Evolutionary conservation across 2,329 filamentous ascomycete genomes (phyloP).

Genomic region (Neurospora sp.): DNA sequence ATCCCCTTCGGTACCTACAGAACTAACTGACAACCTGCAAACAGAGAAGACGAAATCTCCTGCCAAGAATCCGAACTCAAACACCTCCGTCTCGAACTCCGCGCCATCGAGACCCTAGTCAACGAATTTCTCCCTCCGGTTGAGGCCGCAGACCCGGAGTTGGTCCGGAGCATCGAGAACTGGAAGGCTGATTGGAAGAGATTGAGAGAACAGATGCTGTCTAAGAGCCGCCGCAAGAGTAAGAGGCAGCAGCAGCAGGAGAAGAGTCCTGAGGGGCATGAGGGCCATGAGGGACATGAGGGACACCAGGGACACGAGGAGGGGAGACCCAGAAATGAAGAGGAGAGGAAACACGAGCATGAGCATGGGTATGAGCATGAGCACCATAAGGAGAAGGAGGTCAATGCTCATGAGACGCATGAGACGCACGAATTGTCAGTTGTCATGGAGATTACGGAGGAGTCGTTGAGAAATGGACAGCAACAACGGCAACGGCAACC

Average conservation of each 20-base stretch:
- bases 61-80: conserved; percentile 51
- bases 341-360: not conserved
- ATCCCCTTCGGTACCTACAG: conserved; percentile 8
- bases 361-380: not conserved
- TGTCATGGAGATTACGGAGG: not conserved
- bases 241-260: not conserved
- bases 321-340: not conserved
- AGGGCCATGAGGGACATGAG: not conserved
- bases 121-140: conserved; percentile 34
- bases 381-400: not conserved
- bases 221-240: conserved; percentile 7
- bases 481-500: not conserved
- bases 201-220: conserved; percentile 16
- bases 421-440: not conserved
- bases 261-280: not conserved
- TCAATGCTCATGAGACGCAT: not conserved
- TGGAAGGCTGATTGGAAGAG: conserved; percentile 52
- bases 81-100: conserved; percentile 52
- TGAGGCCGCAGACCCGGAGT: conserved; percentile 42
- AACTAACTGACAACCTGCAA: conserved; percentile 6
- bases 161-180: conserved; percentile 47
- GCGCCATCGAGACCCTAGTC: conserved; percentile 52
- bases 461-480: not conserved
- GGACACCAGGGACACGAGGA: not conserved
- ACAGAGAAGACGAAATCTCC: conserved; percentile 44